Percentiles rank a stretch among this genome's conserved stretches.
These are phyloP conservation scores for Umbilicus rupestris DNA, from an alignment of 164 flowering plant genomes.

Conservation along the genomic window DNA sequence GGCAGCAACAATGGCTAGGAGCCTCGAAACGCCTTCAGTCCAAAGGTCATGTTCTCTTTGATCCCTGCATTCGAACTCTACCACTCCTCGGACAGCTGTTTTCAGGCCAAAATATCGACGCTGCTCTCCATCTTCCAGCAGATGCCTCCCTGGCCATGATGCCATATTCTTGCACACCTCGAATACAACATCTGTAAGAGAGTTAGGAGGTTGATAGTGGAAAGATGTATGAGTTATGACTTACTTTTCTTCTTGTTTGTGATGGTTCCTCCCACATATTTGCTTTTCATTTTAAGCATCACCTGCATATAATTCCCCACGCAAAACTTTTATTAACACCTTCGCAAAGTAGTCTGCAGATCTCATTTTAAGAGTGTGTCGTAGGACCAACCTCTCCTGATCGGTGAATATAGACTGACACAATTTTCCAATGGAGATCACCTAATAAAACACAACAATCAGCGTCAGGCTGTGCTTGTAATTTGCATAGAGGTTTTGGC, in stretches of 20 bases:
- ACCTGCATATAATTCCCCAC: constrained; percentile 24
- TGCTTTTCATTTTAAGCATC: constrained; percentile 66
- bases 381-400: constrained; percentile 33
- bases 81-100: constrained; percentile 37
- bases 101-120: constrained; percentile 54
- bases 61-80: constrained; percentile 57
- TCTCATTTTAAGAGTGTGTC: no score
- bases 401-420: constrained; percentile 50
- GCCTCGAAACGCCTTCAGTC: constrained; percentile 54
- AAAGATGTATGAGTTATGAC: not conserved
- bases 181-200: constrained; percentile 39
- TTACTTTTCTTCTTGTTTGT: constrained; percentile 71
- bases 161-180: constrained; percentile 46
- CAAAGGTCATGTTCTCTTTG: constrained; percentile 51
- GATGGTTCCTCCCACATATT: constrained; percentile 41
- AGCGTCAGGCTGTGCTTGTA: no score
- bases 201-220: not conserved
- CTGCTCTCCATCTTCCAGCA: constrained; percentile 46
- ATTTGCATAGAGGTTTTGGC: no score
- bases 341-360: no score
- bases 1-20: constrained; percentile 37
- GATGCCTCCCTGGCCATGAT: constrained; percentile 57
- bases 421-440: constrained; percentile 68
- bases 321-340: no score
- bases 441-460: constrained; percentile 23